These are phyloP conservation scores for Russula sp. DNA, from an alignment of 768 basidiomycete species.

Conservation along the genomic window DNA sequence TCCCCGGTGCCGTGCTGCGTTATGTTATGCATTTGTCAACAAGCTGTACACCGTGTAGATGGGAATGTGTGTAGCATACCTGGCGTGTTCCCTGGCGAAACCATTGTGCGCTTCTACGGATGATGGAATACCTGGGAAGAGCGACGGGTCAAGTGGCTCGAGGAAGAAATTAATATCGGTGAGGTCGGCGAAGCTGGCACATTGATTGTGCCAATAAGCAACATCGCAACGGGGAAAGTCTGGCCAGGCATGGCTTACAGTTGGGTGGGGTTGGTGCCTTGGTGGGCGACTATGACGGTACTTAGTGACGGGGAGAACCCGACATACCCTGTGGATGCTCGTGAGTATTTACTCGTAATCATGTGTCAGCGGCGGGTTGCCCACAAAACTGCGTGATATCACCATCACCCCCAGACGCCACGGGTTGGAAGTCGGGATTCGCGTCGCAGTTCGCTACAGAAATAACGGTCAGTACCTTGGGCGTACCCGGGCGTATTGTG, in stretches of 20 bases:
- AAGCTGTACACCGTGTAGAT: background rate
- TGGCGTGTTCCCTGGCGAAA: constrained; percentile 40
- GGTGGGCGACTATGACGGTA: constrained; percentile 35
- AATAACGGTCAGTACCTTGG: background rate
- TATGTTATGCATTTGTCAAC: background rate
- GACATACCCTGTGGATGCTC: constrained; percentile 41
- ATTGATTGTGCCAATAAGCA: background rate
- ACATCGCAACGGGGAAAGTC: background rate
- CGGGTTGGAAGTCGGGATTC: constrained; percentile 42
- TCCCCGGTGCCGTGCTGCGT: constrained; percentile 7
- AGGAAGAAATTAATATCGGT: constrained; percentile 40
- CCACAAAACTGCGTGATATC: constrained; percentile 39
- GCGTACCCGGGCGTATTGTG: too few relatives aligned
- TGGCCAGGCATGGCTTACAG: constrained; percentile 25
- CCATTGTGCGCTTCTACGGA: constrained; percentile 42
- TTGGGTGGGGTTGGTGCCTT: constrained; percentile 34
- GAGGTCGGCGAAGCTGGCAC: constrained; percentile 33
- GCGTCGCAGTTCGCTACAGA: constrained; percentile 41
- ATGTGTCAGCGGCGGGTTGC: background rate
- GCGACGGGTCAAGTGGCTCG: constrained; percentile 31
- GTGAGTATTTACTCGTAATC: background rate
- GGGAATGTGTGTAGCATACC: constrained; percentile 29
- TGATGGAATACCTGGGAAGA: constrained; percentile 47
- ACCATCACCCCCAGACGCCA: constrained; percentile 46
- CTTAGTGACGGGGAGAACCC: constrained; percentile 40